Conservation (phyloP, 192 early-diverging fungal genomes). For the Coemansia biformis region DNA sequence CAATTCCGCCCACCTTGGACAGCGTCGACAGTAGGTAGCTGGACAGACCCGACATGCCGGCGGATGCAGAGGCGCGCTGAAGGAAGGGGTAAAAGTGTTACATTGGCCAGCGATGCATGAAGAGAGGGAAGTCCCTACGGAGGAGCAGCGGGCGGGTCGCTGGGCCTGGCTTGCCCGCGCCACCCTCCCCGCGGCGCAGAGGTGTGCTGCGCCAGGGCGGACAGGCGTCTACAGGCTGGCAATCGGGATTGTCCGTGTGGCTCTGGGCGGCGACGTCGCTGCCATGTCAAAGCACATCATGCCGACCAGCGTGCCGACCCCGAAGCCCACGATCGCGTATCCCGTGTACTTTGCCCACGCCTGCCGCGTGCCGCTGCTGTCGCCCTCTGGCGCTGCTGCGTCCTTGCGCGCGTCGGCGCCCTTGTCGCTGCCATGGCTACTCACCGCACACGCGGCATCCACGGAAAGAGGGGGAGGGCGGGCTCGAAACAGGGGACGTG, state of each 20-base stretch:
- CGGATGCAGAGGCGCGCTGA: too few species aligned
- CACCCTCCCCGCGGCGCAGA: too few species aligned
- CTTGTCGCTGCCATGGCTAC: background rate
- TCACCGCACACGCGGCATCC: too few species aligned
- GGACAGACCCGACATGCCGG: conserved; percentile 41
- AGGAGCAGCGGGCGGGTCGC: too few species aligned
- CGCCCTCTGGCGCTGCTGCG: background rate
- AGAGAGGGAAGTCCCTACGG: too few species aligned
- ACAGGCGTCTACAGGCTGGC: too few species aligned
- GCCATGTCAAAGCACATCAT: conserved; percentile 45
- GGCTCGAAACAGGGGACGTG: too few species aligned
- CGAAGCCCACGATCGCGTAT: conserved; percentile 44
- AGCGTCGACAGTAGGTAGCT: conserved; percentile 42
- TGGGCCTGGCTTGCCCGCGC: too few species aligned
- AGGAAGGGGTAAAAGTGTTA: conserved; percentile 11
- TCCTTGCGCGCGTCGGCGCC: background rate
- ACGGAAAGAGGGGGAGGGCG: too few species aligned
- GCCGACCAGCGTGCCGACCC: conserved; percentile 42
- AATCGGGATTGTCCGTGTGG: conserved; percentile 45
- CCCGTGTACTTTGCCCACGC: conserved; percentile 39
- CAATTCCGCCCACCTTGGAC: conserved; percentile 38
- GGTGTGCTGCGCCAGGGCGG: too few species aligned
- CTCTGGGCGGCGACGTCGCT: conserved; percentile 19
- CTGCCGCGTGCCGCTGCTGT: conserved; percentile 3
- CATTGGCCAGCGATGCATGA: too few species aligned